Conservation (phyloP, 768 basidiomycete species). For the Sistotremastrum suecicum region DNA sequence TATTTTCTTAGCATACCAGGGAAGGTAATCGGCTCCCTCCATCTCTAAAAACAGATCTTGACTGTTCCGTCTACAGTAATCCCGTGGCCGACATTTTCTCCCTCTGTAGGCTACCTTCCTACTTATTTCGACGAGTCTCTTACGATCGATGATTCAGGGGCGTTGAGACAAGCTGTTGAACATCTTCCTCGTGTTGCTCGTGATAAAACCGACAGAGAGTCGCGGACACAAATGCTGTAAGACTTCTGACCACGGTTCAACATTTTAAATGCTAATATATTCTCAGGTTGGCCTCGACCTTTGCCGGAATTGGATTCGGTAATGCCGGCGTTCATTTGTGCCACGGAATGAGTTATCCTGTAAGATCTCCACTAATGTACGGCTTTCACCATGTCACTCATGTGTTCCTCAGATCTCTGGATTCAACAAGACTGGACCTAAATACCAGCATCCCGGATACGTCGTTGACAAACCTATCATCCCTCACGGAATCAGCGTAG, state of each 20-base stretch:
- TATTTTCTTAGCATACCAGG: slow-evolving; percentile 56
- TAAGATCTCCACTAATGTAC: slow-evolving; percentile 19
- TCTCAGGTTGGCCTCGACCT: slow-evolving; percentile 71
- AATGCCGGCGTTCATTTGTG: slow-evolving; percentile 88
- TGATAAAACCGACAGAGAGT: slow-evolving; percentile 65
- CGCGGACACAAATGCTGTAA: slow-evolving; percentile 84
- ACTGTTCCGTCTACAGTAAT: slow-evolving; percentile 32
- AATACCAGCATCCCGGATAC: slow-evolving; percentile 88
- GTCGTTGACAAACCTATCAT: slow-evolving; percentile 77
- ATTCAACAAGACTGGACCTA: slow-evolving; percentile 86
- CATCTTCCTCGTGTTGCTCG: slow-evolving; percentile 79
- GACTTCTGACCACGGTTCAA: slow-evolving; percentile 9
- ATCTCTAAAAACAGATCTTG: no score
- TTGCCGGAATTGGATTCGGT: slow-evolving; percentile 92
- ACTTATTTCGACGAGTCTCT: no score
- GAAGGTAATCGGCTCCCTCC: slow-evolving; percentile 13
- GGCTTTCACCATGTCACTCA: not conserved
- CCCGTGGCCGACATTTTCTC: slow-evolving; percentile 95
- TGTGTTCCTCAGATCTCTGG: slow-evolving; percentile 57
- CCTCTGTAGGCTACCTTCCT: slow-evolving; percentile 26
- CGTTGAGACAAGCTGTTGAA: slow-evolving; percentile 75
- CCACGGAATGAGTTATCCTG: slow-evolving; percentile 83
- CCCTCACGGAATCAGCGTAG: slow-evolving; percentile 85
- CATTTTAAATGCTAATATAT: not conserved
- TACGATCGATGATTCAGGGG: slow-evolving; percentile 28